phyloP scores from a whole-genome alignment of 2,329 filamentous ascomycete species.

The Amesomyces nigricolor region DNA sequence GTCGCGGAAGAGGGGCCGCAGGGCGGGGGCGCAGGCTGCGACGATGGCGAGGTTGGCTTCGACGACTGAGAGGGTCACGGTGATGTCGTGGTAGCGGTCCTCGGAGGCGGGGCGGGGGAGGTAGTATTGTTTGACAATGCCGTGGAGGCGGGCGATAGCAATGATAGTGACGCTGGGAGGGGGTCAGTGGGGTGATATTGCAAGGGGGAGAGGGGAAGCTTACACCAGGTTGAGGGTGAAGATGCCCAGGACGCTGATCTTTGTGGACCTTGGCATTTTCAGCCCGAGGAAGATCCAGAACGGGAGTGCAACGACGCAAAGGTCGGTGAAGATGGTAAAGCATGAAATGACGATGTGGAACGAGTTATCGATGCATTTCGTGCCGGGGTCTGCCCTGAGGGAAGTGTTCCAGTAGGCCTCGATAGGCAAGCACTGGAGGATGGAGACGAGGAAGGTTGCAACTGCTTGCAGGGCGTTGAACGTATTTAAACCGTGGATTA shows the following conservation, averaged over 20 bases:
- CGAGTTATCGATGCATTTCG: conserved; percentile 29
- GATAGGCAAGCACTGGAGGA: conserved; percentile 39
- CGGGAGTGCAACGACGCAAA: conserved; percentile 38
- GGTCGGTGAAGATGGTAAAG: conserved; percentile 31
- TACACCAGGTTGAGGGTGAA: conserved; percentile 29
- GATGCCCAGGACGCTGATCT: conserved; percentile 28
- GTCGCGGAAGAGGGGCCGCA: conserved; percentile 33
- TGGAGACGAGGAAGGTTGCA: conserved; percentile 29
- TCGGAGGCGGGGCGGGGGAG: conserved; percentile 13
- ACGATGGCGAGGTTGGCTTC: conserved; percentile 39
- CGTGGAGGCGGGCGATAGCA: conserved; percentile 30
- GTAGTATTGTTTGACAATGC: conserved; percentile 31
- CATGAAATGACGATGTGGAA: conserved; percentile 35
- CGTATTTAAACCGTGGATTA: conserved; percentile 26
- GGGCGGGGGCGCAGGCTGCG: conserved; percentile 36
- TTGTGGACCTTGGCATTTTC: conserved; percentile 27
- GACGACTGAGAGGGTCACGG: conserved; percentile 32
- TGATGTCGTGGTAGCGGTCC: conserved; percentile 30
- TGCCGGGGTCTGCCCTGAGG: conserved; percentile 31
- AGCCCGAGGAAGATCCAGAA: conserved; percentile 33
- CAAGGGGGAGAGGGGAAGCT: not conserved
- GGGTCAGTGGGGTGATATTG: not conserved
- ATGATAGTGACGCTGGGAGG: conserved; percentile 30
- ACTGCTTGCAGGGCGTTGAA: conserved; percentile 28
- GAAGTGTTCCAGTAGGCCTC: conserved; percentile 39